Evolutionary conservation across 768 basidiomycete genomes (phyloP).

Genomic region (Strobilomyces confusus): DNA sequence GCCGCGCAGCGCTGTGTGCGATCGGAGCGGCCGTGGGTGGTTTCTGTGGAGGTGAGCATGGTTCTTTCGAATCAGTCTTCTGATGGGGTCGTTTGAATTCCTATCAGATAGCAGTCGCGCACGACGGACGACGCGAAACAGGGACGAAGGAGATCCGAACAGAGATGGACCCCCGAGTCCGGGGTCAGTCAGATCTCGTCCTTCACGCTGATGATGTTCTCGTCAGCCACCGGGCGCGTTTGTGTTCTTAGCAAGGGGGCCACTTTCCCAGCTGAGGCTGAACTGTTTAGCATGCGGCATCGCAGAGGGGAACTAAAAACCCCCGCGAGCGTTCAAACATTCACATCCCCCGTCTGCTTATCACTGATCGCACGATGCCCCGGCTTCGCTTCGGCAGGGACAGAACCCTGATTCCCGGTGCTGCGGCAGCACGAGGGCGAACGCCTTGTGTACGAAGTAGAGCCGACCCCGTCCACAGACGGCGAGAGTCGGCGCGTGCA

Average conservation of each 20-base stretch:
- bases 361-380: neutral
- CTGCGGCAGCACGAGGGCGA: neutral
- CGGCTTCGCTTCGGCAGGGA: neutral
- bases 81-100: neutral
- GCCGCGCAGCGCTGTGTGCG: too few relatives aligned
- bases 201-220: neutral
- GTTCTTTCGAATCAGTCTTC: neutral
- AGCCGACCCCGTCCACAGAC: neutral
- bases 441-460: neutral
- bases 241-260: too few relatives aligned
- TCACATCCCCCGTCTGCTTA: neutral
- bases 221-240: neutral
- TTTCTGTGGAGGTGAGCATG: neutral
- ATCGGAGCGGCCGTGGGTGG: neutral
- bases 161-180: neutral
- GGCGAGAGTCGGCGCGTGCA: too few relatives aligned
- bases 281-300: neutral
- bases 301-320: neutral
- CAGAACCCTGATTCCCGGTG: neutral
- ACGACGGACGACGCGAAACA: neutral
- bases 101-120: neutral
- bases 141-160: neutral
- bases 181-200: neutral
- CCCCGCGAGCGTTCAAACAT: conserved; percentile 1
- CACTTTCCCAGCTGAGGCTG: too few relatives aligned